A percentile compares a stretch with the other conserved stretches of the same genome.
These are phyloP conservation scores for Lathyrus tuberosus DNA, from an alignment of 306 rosid species.

Conservation along the genomic window DNA sequence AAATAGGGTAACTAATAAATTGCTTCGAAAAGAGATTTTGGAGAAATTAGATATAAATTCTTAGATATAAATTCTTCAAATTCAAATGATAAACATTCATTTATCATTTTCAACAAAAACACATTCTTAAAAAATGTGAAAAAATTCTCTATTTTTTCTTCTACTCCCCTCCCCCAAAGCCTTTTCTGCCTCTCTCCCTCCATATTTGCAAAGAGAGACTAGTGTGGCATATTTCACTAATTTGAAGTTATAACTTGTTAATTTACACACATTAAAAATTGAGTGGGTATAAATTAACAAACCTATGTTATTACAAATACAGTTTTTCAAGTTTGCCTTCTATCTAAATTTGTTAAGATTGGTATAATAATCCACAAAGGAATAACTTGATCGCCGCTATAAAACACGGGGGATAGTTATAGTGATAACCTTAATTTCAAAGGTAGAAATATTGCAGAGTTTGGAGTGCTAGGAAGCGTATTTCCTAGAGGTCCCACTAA, in stretches of 20 bases:
- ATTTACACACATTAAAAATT: not conserved
- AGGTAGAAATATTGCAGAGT: not conserved
- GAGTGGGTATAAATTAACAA: not conserved
- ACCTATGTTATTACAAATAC: not conserved
- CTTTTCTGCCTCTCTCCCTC: too few relatives aligned
- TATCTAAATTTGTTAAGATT: not conserved
- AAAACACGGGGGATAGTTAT: not conserved
- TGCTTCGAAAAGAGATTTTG: too few relatives aligned
- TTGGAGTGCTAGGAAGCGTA: not conserved
- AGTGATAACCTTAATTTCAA: not conserved
- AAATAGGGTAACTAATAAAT: too few relatives aligned
- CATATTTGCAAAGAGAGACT: too few relatives aligned
- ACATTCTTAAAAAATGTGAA: too few relatives aligned
- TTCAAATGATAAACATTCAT: too few relatives aligned
- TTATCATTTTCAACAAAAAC: too few relatives aligned
- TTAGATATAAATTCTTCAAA: too few relatives aligned
- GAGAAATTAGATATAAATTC: too few relatives aligned
- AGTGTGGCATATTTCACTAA: not conserved
- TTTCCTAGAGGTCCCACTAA: not conserved
- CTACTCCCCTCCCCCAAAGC: too few relatives aligned
- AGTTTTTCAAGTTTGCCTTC: not conserved
- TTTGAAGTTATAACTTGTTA: not conserved
- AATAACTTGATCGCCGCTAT: not conserved
- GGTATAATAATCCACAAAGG: not conserved
- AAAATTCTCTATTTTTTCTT: too few relatives aligned